These are phyloP conservation scores for Cardamine occulta DNA, from an alignment of 345 rosid genomes.

Conservation along the genomic window DNA sequence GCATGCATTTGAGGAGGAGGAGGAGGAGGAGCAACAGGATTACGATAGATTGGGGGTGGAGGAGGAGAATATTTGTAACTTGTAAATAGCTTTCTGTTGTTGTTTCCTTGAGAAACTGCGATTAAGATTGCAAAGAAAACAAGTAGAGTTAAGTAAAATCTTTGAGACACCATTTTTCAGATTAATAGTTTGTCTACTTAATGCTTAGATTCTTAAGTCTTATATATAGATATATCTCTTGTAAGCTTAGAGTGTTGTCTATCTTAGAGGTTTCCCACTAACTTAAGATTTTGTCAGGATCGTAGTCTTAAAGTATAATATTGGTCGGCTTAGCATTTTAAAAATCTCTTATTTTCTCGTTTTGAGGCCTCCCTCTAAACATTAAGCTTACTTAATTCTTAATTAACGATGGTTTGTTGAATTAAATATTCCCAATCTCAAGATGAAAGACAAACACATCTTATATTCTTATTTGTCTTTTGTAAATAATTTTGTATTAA, in stretches of 20 bases:
- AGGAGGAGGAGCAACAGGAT: conserved; percentile 7
- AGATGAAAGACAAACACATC: not conserved
- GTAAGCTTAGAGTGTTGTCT: not conserved
- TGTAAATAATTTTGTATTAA: not conserved
- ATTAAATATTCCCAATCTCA: conserved; percentile 2
- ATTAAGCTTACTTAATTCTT: conserved; percentile 2
- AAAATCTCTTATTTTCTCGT: not conserved
- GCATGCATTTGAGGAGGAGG: too few relatives aligned
- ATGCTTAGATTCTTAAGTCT: not conserved
- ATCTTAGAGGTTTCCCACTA: conserved; percentile 38
- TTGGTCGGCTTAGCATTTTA: conserved; percentile 16
- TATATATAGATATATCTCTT: conserved; percentile 2
- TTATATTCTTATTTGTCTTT: conserved; percentile 1
- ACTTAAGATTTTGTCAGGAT: conserved; percentile 15
- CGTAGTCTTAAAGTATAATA: not conserved
- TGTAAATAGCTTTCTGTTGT: conserved; percentile 34
- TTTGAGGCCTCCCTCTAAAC: conserved; percentile 28
- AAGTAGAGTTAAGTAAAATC: conserved; percentile 10
- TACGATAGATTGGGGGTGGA: conserved; percentile 21
- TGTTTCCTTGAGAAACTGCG: conserved; percentile 31
- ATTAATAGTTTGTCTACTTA: not conserved
- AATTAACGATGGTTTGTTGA: not conserved
- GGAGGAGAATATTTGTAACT: conserved; percentile 32
- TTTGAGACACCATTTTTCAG: conserved; percentile 32
- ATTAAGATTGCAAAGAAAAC: conserved; percentile 20